Evolutionary conservation across 2,329 filamentous ascomycete genomes (phyloP).

Genomic region (Akanthomyces muscarius): DNA sequence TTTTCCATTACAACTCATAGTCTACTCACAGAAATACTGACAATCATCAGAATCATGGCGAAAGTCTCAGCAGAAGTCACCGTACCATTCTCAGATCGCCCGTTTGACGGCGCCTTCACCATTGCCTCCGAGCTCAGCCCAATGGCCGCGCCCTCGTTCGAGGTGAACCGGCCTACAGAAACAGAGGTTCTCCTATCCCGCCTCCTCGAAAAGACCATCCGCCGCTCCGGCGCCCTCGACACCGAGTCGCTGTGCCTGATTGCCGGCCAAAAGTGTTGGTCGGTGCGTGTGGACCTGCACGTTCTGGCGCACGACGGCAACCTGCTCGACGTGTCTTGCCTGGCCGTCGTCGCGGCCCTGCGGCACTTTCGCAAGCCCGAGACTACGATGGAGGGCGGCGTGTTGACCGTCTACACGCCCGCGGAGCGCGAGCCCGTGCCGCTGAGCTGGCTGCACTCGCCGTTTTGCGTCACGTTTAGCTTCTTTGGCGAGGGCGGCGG

Average conservation of each 20-base stretch:
- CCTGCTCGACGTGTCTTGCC: slow-evolving; percentile 78
- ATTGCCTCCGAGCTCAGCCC: slow-evolving; percentile 88
- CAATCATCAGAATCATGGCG: slow-evolving; percentile 64
- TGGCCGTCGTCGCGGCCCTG: slow-evolving; percentile 82
- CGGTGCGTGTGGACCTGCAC: slow-evolving; percentile 85
- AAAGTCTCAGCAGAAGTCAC: slow-evolving; percentile 86
- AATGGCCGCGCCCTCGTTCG: slow-evolving; percentile 87
- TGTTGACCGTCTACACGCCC: slow-evolving; percentile 76
- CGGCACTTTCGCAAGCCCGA: slow-evolving; percentile 91
- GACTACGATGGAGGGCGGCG: slow-evolving; percentile 78
- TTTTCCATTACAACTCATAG: not conserved
- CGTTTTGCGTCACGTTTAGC: slow-evolving; percentile 85
- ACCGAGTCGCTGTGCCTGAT: slow-evolving; percentile 94
- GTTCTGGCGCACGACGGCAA: slow-evolving; percentile 89
- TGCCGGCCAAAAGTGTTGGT: slow-evolving; percentile 87
- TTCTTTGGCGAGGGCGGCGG: slow-evolving; percentile 65
- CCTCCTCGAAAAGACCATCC: slow-evolving; percentile 88
- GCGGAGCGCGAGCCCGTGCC: slow-evolving; percentile 87
- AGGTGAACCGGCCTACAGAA: slow-evolving; percentile 77
- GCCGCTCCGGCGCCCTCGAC: slow-evolving; percentile 86
- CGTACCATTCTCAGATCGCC: slow-evolving; percentile 78
- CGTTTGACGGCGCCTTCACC: slow-evolving; percentile 92
- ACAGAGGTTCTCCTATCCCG: slow-evolving; percentile 82
- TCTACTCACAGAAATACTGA: slow-evolving; percentile 12
- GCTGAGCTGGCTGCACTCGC: slow-evolving; percentile 85